These are phyloP conservation scores for Cystobasidium ongulense DNA, from an alignment of 768 basidiomycete genomes.

Conservation along the genomic window DNA sequence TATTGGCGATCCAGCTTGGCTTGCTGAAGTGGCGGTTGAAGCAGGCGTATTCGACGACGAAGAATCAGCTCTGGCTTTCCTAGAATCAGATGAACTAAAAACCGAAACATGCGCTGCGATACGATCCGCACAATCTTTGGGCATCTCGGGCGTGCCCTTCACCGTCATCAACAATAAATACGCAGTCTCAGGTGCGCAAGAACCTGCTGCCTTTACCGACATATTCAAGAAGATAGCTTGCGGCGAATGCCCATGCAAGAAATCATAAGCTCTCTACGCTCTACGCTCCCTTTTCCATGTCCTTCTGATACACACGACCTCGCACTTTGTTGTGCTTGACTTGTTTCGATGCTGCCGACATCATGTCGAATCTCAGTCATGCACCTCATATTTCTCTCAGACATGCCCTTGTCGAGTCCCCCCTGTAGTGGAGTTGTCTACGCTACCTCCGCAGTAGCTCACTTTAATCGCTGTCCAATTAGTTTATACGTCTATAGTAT, in stretches of 20 bases:
- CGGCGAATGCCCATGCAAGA: constrained; percentile 33
- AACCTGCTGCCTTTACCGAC: constrained; percentile 37
- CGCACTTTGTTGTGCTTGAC: too few species aligned
- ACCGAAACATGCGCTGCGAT: constrained; percentile 60
- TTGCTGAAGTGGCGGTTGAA: constrained; percentile 19
- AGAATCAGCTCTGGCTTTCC: constrained; percentile 52
- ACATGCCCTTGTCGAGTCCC: too few species aligned
- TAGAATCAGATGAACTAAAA: constrained; percentile 59
- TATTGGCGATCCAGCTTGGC: constrained; percentile 14
- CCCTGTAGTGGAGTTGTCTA: background rate
- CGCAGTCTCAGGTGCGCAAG: constrained; percentile 37
- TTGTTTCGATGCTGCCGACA: too few species aligned
- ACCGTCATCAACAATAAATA: constrained; percentile 49
- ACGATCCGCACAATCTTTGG: constrained; percentile 56
- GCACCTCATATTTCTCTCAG: too few species aligned
- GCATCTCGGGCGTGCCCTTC: constrained; percentile 71
- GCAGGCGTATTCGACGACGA: constrained; percentile 3
- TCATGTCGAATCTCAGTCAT: too few species aligned
- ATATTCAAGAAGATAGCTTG: constrained; percentile 38
- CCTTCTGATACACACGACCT: background rate
- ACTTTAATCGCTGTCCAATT: background rate
- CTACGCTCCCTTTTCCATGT: too few species aligned
- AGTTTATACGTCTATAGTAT: background rate
- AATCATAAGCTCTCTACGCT: background rate
- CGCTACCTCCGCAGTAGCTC: background rate